phyloP scores from a whole-genome alignment of 495 filamentous ascomycete genomes.

The Cercophora samala region DNA sequence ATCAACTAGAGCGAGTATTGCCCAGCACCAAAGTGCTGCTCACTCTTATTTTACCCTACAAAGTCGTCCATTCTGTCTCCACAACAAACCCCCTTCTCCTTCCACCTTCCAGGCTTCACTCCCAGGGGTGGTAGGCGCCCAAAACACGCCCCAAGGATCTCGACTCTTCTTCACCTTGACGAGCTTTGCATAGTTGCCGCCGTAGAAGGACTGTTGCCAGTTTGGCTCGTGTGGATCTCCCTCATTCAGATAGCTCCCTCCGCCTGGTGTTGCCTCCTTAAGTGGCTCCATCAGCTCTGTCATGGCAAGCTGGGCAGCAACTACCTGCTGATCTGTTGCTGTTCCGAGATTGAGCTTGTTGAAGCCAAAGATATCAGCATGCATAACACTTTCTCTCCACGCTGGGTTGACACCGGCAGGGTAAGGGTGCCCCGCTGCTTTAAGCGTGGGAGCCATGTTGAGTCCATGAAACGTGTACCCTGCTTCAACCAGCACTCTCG shows the following conservation, averaged over 20 bases:
- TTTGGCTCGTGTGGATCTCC: conserved; percentile 54
- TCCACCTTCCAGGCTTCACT: conserved; percentile 50
- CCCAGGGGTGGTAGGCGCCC: conserved; percentile 52
- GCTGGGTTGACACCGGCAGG: conserved; percentile 1
- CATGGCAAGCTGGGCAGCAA: conserved; percentile 23
- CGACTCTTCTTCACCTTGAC: conserved; percentile 48
- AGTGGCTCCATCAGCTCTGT: conserved; percentile 33
- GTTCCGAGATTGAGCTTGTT: conserved; percentile 12
- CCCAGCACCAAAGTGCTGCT: no score
- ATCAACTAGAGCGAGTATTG: no score
- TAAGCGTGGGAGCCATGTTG: conserved; percentile 38
- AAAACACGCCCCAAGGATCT: conserved; percentile 56
- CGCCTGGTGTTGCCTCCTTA: conserved; percentile 30
- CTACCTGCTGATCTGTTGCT: not conserved
- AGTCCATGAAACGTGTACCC: conserved; percentile 47
- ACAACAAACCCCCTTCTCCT: conserved; percentile 26
- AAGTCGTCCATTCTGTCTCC: conserved; percentile 39
- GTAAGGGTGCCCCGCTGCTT: conserved; percentile 21
- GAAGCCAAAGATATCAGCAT: conserved; percentile 10
- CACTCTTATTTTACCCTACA: no score
- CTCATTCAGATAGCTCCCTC: conserved; percentile 48
- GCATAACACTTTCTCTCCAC: conserved; percentile 7
- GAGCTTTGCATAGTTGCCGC: conserved; percentile 50
- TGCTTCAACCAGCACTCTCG: conserved; percentile 38
- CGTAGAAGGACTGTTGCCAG: conserved; percentile 59